A percentile compares a stretch with the other conserved stretches of the same genome.
Evolutionary conservation across 1,284 basidiomycete genomes (phyloP).

Genomic region (Dichomitus squalens): DNA sequence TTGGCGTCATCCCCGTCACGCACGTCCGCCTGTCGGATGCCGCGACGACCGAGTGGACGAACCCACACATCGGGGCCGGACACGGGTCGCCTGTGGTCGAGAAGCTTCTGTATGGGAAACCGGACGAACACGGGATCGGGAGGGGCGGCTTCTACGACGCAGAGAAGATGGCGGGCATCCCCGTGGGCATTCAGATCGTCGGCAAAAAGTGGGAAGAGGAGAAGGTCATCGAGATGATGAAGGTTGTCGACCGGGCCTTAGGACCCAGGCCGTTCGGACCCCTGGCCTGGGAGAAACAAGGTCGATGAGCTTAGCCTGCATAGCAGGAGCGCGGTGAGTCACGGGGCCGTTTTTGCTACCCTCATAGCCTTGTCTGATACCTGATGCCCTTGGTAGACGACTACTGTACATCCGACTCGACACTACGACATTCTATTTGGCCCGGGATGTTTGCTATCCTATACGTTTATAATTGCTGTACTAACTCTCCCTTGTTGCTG

Average conservation of each 20-base stretch:
- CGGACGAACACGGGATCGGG: conserved; percentile 32
- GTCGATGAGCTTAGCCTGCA: conserved; percentile 27
- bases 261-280: conserved; percentile 41
- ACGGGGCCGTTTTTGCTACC: too few species aligned
- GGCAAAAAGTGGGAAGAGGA: conserved; percentile 85
- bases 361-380: too few species aligned
- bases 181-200: conserved; percentile 82
- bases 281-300: conserved; percentile 19
- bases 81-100: conserved; percentile 61
- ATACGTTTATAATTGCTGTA: neutral
- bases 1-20: conserved; percentile 81
- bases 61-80: conserved; percentile 37
- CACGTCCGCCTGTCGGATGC: conserved; percentile 71
- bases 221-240: conserved; percentile 83
- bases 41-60: conserved; percentile 58
- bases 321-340: too few species aligned
- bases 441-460: neutral
- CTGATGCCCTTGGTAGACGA: neutral
- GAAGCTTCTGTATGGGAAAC: conserved; percentile 49
- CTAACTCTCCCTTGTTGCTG: neutral
- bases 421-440: neutral
- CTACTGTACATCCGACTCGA: too few species aligned
- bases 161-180: conserved; percentile 74
- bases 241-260: conserved; percentile 66
- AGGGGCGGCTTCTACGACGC: conserved; percentile 64